These are phyloP conservation scores for Apiospora saccharicola DNA, from an alignment of 2,329 filamentous ascomycete species.

Conservation along the genomic window DNA sequence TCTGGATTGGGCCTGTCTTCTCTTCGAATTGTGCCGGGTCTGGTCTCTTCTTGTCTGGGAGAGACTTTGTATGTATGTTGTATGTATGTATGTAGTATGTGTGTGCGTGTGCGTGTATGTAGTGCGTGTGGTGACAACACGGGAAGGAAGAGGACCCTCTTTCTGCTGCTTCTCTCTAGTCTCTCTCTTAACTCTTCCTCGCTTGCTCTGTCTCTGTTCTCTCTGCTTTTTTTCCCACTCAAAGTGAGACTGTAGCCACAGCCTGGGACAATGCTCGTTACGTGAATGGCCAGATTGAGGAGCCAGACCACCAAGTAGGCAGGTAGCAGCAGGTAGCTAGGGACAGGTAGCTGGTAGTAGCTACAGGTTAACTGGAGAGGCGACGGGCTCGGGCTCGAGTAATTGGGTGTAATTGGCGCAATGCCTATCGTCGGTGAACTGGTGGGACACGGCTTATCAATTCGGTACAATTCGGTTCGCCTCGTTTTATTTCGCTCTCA, in stretches of 20 bases:
- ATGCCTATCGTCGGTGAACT: slow-evolving; percentile 19
- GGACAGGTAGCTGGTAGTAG: slow-evolving; percentile 4
- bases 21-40: background rate
- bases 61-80: background rate
- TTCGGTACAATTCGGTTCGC: slow-evolving; percentile 19
- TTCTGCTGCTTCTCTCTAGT: background rate
- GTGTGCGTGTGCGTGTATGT: background rate
- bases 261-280: slow-evolving; percentile 11
- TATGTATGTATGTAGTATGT: background rate
- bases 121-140: slow-evolving; percentile 2
- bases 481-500: slow-evolving; percentile 15
- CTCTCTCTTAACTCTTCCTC: background rate
- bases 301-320: slow-evolving; percentile 9
- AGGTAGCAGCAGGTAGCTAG: slow-evolving; percentile 6
- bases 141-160: background rate
- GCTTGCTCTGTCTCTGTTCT: background rate
- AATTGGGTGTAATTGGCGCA: slow-evolving; percentile 17
- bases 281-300: background rate
- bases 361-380: slow-evolving; percentile 19
- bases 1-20: background rate
- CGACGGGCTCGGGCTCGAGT: slow-evolving; percentile 14
- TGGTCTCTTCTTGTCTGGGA: background rate
- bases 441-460: slow-evolving; percentile 22
- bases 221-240: slow-evolving; percentile 9
- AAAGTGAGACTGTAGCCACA: slow-evolving; percentile 19